Percentiles rank a stretch among this genome's conserved stretches.
phyloP scores from a whole-genome alignment of 495 filamentous ascomycete genomes.

The Daldinia caldariorum region DNA sequence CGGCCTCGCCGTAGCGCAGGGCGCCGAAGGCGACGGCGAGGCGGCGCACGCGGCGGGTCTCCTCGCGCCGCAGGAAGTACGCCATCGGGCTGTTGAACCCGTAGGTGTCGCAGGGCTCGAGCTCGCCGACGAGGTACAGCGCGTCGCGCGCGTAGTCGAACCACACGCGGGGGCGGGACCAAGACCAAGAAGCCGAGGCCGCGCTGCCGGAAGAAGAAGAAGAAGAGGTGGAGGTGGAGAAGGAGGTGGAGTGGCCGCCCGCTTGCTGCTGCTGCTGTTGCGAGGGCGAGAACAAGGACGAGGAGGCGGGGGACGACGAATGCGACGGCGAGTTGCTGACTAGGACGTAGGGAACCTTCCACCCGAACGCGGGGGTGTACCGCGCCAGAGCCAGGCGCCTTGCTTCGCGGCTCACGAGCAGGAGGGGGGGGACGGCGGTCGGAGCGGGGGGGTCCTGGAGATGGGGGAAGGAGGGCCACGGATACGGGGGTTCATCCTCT shows the following conservation, averaged over 20 bases:
- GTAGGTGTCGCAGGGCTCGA: conserved; percentile 53
- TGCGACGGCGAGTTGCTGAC: conserved; percentile 7
- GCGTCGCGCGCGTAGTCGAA: conserved; percentile 55
- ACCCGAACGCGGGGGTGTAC: conserved; percentile 56
- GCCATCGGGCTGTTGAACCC: conserved; percentile 56
- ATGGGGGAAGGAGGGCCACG: conserved; percentile 9
- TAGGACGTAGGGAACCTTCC: conserved; percentile 50
- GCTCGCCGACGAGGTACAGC: conserved; percentile 53
- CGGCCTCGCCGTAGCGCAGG: conserved; percentile 45
- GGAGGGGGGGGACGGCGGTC: conserved; percentile 48
- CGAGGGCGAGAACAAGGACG: too few relatives aligned
- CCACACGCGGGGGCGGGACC: conserved; percentile 47
- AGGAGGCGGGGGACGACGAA: too few relatives aligned
- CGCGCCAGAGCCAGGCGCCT: conserved; percentile 53
- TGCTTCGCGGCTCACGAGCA: conserved; percentile 54
- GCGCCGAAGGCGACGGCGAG: conserved; percentile 51
- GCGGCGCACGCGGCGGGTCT: conserved; percentile 49
- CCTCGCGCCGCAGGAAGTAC: conserved; percentile 53
- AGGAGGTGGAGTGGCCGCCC: too few relatives aligned
- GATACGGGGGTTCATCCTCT: conserved; percentile 10
- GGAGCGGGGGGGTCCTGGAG: background rate
- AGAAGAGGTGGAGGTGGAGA: too few relatives aligned
- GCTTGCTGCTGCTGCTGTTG: too few relatives aligned
- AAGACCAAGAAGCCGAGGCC: background rate
- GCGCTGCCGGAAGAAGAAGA: background rate